phyloP scores from a whole-genome alignment of 768 basidiomycete genomes.

The Wakefieldia striispora region DNA sequence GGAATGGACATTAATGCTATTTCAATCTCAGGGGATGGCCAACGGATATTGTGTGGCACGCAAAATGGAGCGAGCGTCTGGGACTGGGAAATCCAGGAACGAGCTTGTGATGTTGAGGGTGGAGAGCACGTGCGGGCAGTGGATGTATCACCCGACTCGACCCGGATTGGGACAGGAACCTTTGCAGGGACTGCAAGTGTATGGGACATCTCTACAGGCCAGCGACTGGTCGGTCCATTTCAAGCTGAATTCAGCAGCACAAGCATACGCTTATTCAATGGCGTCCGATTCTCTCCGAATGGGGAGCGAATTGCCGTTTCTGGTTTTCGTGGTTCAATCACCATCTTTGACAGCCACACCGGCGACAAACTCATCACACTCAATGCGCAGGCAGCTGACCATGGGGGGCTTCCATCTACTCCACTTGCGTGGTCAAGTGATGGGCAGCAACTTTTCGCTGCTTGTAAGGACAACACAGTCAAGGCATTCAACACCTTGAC shows the following conservation, averaged over 20 bases:
- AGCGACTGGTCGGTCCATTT: slow-evolving; percentile 1
- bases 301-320: neutral
- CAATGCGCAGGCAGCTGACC: too few species aligned
- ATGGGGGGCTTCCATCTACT: too few species aligned
- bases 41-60: neutral
- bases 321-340: neutral
- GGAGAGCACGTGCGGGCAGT: neutral
- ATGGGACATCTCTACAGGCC: neutral
- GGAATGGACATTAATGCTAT: neutral
- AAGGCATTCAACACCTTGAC: neutral
- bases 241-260: neutral
- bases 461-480: neutral
- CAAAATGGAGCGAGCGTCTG: neutral
- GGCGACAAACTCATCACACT: neutral
- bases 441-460: neutral
- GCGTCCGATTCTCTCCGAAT: slow-evolving; percentile 2
- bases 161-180: neutral
- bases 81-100: neutral
- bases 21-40: neutral
- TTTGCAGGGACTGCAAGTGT: neutral
- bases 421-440: slow-evolving; percentile 3
- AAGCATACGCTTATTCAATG: too few species aligned
- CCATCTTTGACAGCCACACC: neutral
- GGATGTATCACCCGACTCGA: neutral
- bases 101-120: neutral